Percentiles rank a stretch among this genome's conserved stretches.
Evolutionary conservation across 768 basidiomycete species (phyloP).

Genomic region (Suillus decipiens): DNA sequence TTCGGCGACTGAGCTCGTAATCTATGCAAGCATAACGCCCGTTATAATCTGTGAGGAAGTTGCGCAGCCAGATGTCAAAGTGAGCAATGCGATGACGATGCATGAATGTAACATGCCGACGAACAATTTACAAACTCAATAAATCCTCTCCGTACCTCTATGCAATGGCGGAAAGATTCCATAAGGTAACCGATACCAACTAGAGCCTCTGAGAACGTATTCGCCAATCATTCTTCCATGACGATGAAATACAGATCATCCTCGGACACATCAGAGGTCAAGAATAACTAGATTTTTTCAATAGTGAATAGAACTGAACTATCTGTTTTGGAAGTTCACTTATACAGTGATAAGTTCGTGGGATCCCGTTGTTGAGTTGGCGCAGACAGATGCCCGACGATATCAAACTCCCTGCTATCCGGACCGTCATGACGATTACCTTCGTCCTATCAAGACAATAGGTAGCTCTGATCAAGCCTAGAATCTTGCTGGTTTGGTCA

Average conservation of each 20-base stretch:
- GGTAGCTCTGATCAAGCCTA: no score
- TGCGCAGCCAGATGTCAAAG: slow-evolving; percentile 70
- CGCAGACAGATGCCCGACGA: no score
- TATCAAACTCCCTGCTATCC: no score
- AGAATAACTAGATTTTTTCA: slow-evolving; percentile 51
- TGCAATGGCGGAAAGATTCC: slow-evolving; percentile 60
- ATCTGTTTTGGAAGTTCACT: no score
- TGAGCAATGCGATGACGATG: slow-evolving; percentile 67
- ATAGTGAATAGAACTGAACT: no score
- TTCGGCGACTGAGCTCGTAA: slow-evolving; percentile 65
- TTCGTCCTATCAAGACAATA: no score
- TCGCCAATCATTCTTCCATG: slow-evolving; percentile 80
- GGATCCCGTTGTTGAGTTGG: no score
- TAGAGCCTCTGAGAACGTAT: slow-evolving; percentile 53
- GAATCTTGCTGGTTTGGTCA: no score
- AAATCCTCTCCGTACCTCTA: slow-evolving; percentile 49
- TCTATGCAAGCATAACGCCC: slow-evolving; percentile 75
- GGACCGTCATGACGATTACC: no score
- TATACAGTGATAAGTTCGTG: no score
- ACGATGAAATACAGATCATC: slow-evolving; percentile 67
- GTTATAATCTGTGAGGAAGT: slow-evolving; percentile 65
- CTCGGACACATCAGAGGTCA: slow-evolving; percentile 54
- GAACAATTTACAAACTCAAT: not conserved
- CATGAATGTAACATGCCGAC: slow-evolving; percentile 70
- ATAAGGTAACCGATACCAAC: slow-evolving; percentile 56